phyloP scores from a whole-genome alignment of 2,329 filamentous ascomycete genomes.

The Bipolaris oryzae region DNA sequence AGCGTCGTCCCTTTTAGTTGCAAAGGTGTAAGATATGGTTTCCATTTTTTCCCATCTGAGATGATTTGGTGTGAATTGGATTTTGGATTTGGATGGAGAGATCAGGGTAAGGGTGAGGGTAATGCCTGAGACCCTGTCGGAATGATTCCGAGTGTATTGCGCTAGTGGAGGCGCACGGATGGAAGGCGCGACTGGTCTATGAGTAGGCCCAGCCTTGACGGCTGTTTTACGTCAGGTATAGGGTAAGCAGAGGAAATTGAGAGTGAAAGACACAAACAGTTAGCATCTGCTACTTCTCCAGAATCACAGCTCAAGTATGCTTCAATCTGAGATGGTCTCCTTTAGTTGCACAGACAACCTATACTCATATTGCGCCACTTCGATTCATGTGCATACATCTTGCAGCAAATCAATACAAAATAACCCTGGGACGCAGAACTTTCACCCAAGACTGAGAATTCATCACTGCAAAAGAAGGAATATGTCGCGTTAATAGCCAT shows the following conservation, averaged over 20 bases:
- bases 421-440: neutral
- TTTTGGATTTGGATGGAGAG: no score
- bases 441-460: neutral
- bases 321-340: neutral
- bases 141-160: no score
- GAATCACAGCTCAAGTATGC: neutral
- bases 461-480: neutral
- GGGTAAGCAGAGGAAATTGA: no score
- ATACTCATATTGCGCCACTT: neutral
- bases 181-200: no score
- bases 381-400: neutral
- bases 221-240: no score
- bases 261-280: no score
- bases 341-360: neutral
- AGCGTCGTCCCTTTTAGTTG: neutral
- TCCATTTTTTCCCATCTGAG: neutral
- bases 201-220: no score
- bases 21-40: neutral
- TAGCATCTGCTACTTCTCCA: no score
- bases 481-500: neutral
- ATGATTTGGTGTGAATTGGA: no score
- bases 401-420: neutral
- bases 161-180: no score
- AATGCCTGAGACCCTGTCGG: no score
- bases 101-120: no score